Evolutionary conservation across 2,329 filamentous ascomycete species (phyloP), one percentile per base, ranked within the genome.

Genomic region (Shiraia sp.): DNA sequence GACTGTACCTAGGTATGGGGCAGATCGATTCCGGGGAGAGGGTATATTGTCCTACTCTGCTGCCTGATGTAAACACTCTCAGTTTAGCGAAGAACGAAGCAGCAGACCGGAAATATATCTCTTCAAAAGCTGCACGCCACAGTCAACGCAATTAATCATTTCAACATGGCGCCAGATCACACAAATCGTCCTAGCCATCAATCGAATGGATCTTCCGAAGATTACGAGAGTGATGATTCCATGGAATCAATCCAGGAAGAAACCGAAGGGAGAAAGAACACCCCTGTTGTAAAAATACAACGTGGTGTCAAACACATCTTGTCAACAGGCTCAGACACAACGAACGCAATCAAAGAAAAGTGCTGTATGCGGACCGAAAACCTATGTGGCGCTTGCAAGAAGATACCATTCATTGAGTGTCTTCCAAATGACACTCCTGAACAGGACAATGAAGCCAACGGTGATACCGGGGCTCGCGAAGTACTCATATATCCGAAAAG

Each of bases 401-500:
- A 36, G 16, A 23, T 36, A 10, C 34, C 34, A 5, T 29, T 36
- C 26, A 13, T 27, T 4, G 34, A 26, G n/a, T 36, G 34, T 29
- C 14, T 36, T 6, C 34, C 34, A 27, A 36, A 17, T 14, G 23
- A 19, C 6, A 10, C 19, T 23, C 9, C 19, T 13, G 32, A 25
- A 13, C 17, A 19, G 10, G 19, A 14, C 32, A 25, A 36, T n/a
- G n/a, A n/a, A n/a, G n/a, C n/a, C n/a, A 25, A 22, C 24, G 9
- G 16, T 4, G 10, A 6, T 15, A n/a, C n/a, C 22, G 31, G n/a
- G 8, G 25, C 12, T 10, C 23, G 10, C 12, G 34, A 23, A 10
- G 36, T 16, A 6, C 29, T 40, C 8, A 22, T 40, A 12, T 40
- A 15, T 23, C 26, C n/a, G 28, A 40, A 40, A 16, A 40, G 36